Conservation (phyloP, 164 flowering plant genomes). For the Cinnamomum micranthum region DNA sequence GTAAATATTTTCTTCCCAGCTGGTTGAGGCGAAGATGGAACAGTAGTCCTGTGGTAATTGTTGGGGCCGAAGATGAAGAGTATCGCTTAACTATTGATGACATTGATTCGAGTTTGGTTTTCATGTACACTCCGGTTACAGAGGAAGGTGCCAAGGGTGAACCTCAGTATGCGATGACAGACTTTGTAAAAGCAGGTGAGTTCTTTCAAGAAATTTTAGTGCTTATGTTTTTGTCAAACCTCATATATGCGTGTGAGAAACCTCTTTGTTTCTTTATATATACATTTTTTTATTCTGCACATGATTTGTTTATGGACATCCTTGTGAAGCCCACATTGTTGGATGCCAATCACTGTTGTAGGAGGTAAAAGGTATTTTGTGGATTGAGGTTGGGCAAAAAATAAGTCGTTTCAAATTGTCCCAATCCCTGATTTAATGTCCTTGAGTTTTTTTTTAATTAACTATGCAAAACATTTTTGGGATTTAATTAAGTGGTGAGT, state of each 20-base stretch:
- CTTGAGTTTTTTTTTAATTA: too few species aligned
- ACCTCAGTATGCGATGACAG: constrained; percentile 97
- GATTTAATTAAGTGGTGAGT: too few species aligned
- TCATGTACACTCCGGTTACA: constrained; percentile 96
- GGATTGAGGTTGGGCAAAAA: too few species aligned
- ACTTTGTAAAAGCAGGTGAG: constrained; percentile 88
- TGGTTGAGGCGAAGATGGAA: constrained; percentile 97
- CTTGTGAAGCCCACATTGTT: too few species aligned
- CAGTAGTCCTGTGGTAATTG: constrained; percentile 83
- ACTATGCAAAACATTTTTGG: too few species aligned
- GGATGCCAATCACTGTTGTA: too few species aligned
- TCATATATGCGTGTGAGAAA: background rate
- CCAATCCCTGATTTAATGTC: too few species aligned
- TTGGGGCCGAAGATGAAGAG: constrained; percentile 92
- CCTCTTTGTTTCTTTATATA: too few species aligned
- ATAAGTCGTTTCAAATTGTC: too few species aligned
- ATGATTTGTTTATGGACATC: too few species aligned
- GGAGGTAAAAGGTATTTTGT: too few species aligned
- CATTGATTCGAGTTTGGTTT: constrained; percentile 89
- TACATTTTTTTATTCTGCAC: too few species aligned
- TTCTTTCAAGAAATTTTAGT: background rate
- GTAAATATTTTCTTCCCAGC: constrained; percentile 31
- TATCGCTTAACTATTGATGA: constrained; percentile 76
- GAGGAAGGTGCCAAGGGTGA: constrained; percentile 97
- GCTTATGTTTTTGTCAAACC: background rate